Evolutionary conservation across 2,329 filamentous ascomycete species (phyloP), one percentile per base, ranked within the genome.

Genomic region (Colletotrichum sansevieriae): DNA sequence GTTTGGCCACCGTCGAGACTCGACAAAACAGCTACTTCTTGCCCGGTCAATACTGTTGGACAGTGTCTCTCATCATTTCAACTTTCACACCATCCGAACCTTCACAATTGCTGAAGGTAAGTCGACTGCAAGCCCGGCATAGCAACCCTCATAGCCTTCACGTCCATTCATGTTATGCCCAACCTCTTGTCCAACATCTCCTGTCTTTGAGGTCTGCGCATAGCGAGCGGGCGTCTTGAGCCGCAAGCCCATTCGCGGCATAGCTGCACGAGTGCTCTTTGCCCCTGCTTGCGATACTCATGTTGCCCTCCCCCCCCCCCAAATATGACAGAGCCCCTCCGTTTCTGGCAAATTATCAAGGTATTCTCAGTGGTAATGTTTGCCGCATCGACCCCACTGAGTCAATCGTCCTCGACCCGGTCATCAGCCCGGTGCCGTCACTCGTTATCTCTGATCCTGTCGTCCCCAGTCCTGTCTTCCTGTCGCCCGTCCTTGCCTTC

Each of bases 281-380:
- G 41, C 22, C 49, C 35, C 29, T 59, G 33, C 56, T 33, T 41
- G 60, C 44, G 37, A 44, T 60, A 47, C 33, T 47, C 65, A 65
- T 35, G 62, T 49, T 49, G 55, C 65, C 65, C 55, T 35, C 35
- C 29, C 22, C 3, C 22, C 22, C 22, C 22, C 22, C 22, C 22
- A 22, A 22, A 29, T 33, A 18, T 58, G 54, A 29, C 54, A 55
- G 54, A 54, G 46, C 54, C 65, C 65, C 61, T 68, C 61, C 46
- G 54, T 57, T 52, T 57, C 43, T 44, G 60, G 37, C 18, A 59
- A 37, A 35, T 55, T 33, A 56, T 54, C 66, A 66, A 60, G 63
- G 46, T 59, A 55, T 10, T 18, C 46, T 68, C 54, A 41, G 33
- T 51, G 55, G 46, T 49, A 51, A 56, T 60, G 54, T 61, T 39